Evolutionary conservation across 2,329 filamentous ascomycete genomes (phyloP), one percentile per base, ranked within the genome.

Genomic region (Didymella keratinophila): DNA sequence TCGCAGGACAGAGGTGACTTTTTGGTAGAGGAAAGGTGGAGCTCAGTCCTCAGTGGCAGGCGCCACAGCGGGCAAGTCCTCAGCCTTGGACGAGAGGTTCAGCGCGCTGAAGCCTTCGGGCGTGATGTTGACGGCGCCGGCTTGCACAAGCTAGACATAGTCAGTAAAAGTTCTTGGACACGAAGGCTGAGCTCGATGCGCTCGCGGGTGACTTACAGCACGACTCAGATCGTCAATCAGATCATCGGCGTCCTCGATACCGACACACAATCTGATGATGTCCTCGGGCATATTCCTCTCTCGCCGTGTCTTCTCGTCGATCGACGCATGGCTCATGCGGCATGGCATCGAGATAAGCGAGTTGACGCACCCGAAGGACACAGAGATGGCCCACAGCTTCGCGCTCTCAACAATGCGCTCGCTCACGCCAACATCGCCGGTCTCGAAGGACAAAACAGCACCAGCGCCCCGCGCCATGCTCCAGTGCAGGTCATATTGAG

Each of bases 261-360:
- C 95, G 43, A 99, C 93, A 73, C 95, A 99, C 54, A 99, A 79
- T 55, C 95, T 86, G 70, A 99, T 98, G 60, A 99, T 90, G 76
- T 99, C 95, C 79, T 99, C 95, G 11, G 95, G 95, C 88, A 99
- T 90, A 65, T 94, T 89, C 64, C 72, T 67, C 65, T 74, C 73
- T 84, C 58, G 60, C 67, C 95, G 84, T 51, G 93, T 98, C 82
- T 97, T 96, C 58, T 93, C 91, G 74, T 98, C 95, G 72, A 99
- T 99, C 75, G 92, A 97, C 37, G 95, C 95, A 79, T 99, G 95
- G 79, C 94, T 98, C 96, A 99, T 99, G 72, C 94, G 93, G 80
- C 95, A 99, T 9, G 95, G 94, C 94, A 99, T 97, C 81, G 93
- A 97, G 78, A 99, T 99, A 76, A 99, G 82, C 75, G 92, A 96